phyloP scores from a whole-genome alignment of 352 stramenopile species.

The Pythium apleroticum region DNA sequence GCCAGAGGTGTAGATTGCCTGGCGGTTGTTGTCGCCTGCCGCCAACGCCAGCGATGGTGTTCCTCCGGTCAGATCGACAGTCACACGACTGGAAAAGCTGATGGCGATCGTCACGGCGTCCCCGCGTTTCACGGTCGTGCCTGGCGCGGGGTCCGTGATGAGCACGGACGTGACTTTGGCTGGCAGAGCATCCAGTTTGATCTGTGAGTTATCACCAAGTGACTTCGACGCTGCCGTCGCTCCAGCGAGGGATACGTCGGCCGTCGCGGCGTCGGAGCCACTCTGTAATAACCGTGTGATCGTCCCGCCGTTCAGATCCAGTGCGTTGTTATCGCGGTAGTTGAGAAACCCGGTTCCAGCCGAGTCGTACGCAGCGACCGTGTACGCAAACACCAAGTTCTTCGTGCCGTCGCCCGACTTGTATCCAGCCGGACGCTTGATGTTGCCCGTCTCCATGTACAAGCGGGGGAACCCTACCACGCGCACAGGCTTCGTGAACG shows the following conservation, averaged over 20 bases:
- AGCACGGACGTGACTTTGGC: constrained; percentile 45
- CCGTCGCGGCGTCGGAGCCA: constrained; percentile 24
- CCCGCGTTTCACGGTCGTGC: constrained; percentile 41
- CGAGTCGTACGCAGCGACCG: constrained; percentile 58
- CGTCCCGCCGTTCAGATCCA: constrained; percentile 66
- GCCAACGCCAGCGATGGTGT: constrained; percentile 53
- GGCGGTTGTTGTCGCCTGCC: constrained; percentile 60
- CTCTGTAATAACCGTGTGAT: constrained; percentile 48
- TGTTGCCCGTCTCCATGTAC: constrained; percentile 67
- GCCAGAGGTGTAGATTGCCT: constrained; percentile 61
- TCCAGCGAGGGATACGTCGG: constrained; percentile 39
- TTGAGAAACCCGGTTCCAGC: constrained; percentile 55
- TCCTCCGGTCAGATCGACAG: constrained; percentile 53
- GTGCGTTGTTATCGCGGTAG: constrained; percentile 55
- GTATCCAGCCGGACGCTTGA: constrained; percentile 72
- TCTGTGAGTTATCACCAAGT: constrained; percentile 47
- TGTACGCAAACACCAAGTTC: constrained; percentile 73
- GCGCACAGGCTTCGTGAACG: constrained; percentile 76
- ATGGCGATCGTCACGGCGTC: constrained; percentile 55
- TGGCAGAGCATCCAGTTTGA: constrained; percentile 53
- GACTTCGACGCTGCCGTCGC: constrained; percentile 39
- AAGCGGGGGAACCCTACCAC: constrained; percentile 67
- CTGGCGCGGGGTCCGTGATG: constrained; percentile 33
- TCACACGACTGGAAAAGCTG: constrained; percentile 63
- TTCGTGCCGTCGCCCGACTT: constrained; percentile 58